Conservation (phyloP, 441 rosid species). For the Croton laevigatus region DNA sequence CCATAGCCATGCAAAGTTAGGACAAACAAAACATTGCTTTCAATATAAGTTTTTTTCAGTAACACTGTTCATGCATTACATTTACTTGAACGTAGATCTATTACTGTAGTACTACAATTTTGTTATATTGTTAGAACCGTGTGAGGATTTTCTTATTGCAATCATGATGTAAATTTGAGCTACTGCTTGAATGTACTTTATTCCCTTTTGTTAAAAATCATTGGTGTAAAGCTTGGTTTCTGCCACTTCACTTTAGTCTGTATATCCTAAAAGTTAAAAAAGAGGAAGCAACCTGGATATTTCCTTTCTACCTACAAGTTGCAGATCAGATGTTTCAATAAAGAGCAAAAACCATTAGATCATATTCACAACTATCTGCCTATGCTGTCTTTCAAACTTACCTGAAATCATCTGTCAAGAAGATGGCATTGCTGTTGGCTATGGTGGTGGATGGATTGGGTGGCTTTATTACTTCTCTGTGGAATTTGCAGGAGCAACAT, state of each 20-base stretch:
- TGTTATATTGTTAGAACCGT: background rate
- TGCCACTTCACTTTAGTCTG: background rate
- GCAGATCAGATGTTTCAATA: background rate
- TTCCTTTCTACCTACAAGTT: background rate
- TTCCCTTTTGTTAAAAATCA: background rate
- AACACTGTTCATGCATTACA: background rate
- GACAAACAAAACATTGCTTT: too few relatives aligned
- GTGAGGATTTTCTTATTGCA: background rate
- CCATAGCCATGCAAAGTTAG: too few relatives aligned
- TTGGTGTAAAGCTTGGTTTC: background rate
- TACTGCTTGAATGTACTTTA: background rate
- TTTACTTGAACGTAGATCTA: background rate
- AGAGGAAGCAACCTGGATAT: slow-evolving; percentile 31
- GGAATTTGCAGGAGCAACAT: slow-evolving; percentile 30
- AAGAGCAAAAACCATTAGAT: background rate
- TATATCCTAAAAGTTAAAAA: slow-evolving; percentile 5
- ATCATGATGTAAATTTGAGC: background rate
- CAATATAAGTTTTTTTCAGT: background rate
- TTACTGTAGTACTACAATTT: background rate
- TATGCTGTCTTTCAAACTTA: background rate
- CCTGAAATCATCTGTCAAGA: background rate
- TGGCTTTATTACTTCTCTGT: slow-evolving; percentile 8
- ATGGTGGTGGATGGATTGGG: slow-evolving; percentile 2
- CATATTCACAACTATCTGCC: background rate
- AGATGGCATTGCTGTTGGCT: slow-evolving; percentile 15